Conservation (phyloP, 352 stramenopile species). For the Phytophthora tentaculata region DNA sequence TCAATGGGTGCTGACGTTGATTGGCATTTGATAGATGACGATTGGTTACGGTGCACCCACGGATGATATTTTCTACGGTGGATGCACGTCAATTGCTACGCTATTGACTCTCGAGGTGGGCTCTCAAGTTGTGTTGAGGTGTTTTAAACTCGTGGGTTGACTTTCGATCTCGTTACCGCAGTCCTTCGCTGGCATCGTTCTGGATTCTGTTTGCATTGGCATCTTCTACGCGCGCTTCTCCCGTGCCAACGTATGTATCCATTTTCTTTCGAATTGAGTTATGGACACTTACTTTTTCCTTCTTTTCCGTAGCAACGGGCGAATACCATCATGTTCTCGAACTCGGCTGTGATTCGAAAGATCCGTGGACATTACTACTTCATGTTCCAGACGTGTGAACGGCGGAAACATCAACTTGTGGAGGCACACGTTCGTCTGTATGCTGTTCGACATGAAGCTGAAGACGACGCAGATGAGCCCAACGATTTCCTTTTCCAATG, state of each 20-base stretch:
- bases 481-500: conserved; percentile 76
- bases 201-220: conserved; percentile 88
- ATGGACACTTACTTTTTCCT: neutral
- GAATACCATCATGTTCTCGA: conserved; percentile 89
- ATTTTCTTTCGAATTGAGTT: neutral
- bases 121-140: neutral
- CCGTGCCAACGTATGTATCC: conserved; percentile 68
- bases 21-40: conserved; percentile 67
- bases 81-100: conserved; percentile 79
- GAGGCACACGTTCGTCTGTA: conserved; percentile 87
- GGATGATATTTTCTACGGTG: conserved; percentile 91
- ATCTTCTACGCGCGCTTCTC: conserved; percentile 88
- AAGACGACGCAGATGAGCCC: conserved; percentile 44
- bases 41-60: conserved; percentile 87
- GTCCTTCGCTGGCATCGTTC: conserved; percentile 87
- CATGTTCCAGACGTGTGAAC: conserved; percentile 92
- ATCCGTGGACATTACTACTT: conserved; percentile 92
- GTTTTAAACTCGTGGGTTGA: conserved; percentile 3
- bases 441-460: conserved; percentile 75
- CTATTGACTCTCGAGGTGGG: conserved; percentile 78
- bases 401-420: conserved; percentile 89
- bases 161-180: conserved; percentile 26
- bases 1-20: conserved; percentile 3
- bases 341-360: conserved; percentile 86
- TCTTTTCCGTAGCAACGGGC: conserved; percentile 66